A percentile compares a stretch with the other conserved stretches of the same genome.
Evolutionary conservation across 1,284 basidiomycete species (phyloP).

Genomic region (Ceratobasidium sp.): DNA sequence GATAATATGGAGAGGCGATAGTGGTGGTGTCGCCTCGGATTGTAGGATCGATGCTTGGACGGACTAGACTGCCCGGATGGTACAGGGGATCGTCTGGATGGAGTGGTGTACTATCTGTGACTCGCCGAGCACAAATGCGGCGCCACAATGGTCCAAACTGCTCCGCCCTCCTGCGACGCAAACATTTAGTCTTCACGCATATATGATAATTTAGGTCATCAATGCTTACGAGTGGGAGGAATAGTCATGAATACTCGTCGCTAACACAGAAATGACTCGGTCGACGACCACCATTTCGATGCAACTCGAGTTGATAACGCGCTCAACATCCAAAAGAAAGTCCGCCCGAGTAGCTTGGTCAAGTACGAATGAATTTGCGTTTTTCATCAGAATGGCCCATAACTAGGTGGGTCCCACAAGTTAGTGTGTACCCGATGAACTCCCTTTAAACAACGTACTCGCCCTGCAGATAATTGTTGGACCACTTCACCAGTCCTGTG

Average conservation of each 20-base stretch:
- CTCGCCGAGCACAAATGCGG: background rate
- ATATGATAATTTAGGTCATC: background rate
- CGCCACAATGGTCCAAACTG: background rate
- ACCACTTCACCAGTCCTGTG: conserved; percentile 15
- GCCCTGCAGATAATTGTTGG: conserved; percentile 25
- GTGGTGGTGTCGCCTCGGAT: background rate
- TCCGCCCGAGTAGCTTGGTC: background rate
- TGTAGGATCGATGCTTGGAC: background rate
- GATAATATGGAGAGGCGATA: background rate
- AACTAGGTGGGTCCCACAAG: background rate
- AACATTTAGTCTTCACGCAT: background rate
- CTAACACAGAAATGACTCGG: conserved; percentile 6
- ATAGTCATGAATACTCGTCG: conserved; percentile 10
- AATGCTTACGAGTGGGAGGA: background rate
- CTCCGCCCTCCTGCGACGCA: background rate
- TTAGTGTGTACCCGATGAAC: background rate
- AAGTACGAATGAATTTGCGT: background rate
- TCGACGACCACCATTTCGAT: conserved; percentile 16
- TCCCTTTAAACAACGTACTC: background rate
- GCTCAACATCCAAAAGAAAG: conserved; percentile 12
- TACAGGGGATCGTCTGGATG: conserved; percentile 10
- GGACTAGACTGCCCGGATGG: background rate
- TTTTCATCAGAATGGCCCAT: conserved; percentile 25
- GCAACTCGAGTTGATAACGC: background rate
- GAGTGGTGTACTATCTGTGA: background rate